Evolutionary conservation across 2,329 filamentous ascomycete species (phyloP).

Genomic region (Colletotrichum acutatum): DNA sequence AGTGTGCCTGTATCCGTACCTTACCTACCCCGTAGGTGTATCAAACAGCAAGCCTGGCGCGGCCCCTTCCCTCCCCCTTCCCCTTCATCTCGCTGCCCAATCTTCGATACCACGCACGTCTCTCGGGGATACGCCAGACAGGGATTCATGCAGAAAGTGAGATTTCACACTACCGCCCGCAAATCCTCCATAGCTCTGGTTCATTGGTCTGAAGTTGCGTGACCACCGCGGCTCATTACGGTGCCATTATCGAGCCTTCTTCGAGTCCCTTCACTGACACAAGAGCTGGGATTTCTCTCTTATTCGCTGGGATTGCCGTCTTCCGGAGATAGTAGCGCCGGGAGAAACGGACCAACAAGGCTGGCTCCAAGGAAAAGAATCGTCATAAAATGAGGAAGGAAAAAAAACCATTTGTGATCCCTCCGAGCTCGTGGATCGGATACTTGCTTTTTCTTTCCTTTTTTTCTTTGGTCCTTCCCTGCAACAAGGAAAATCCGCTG

Average conservation of each 20-base stretch:
- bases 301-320: constrained; percentile 8
- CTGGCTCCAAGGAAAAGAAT: background rate
- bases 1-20: background rate
- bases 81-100: constrained; percentile 14
- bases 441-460: constrained; percentile 15
- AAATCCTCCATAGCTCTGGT: background rate
- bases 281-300: background rate
- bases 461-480: background rate
- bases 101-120: background rate
- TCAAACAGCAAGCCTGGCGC: background rate
- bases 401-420: background rate
- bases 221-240: background rate
- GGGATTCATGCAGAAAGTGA: background rate
- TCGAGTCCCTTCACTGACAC: background rate
- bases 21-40: background rate
- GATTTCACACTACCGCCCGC: background rate
- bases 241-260: too few relatives aligned
- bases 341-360: background rate
- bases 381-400: background rate
- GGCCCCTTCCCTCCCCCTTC: background rate
- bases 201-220: background rate
- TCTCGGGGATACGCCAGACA: background rate
- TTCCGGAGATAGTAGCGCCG: background rate
- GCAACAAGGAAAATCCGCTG: constrained; percentile 3
- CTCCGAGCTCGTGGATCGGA: constrained; percentile 4